Evolutionary conservation across 2,329 filamentous ascomycete species (phyloP).

Genomic region (Mycosphaerella arachidis): DNA sequence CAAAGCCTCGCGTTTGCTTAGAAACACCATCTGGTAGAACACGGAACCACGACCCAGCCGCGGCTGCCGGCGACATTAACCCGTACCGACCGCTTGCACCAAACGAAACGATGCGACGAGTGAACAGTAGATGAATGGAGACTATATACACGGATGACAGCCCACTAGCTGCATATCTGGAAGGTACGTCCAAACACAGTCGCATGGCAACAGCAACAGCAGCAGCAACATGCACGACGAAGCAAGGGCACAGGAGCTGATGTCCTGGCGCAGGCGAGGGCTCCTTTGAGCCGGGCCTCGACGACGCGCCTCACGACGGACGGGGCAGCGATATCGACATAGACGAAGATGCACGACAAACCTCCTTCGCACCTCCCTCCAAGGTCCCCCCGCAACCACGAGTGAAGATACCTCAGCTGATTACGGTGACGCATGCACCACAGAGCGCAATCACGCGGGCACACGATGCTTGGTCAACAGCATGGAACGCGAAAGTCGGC

Average conservation of each 20-base stretch:
- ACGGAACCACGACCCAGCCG: neutral
- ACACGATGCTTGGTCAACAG: slow-evolving; percentile 50
- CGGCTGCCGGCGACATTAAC: neutral
- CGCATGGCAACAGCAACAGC: neutral
- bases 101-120: neutral
- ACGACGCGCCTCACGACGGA: slow-evolving; percentile 13
- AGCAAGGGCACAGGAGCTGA: slow-evolving; percentile 1
- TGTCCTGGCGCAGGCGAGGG: slow-evolving; percentile 26
- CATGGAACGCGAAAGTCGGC: slow-evolving; percentile 67
- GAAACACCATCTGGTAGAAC: neutral
- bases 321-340: slow-evolving; percentile 6
- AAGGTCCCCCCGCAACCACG: slow-evolving; percentile 13
- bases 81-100: neutral
- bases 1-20: neutral
- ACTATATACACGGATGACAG: slow-evolving; percentile 80
- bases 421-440: slow-evolving; percentile 5
- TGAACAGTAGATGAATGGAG: slow-evolving; percentile 61
- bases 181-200: slow-evolving; percentile 58
- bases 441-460: slow-evolving; percentile 35
- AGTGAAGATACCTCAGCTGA: slow-evolving; percentile 14
- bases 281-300: slow-evolving; percentile 24
- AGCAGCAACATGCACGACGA: slow-evolving; percentile 1
- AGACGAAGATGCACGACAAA: slow-evolving; percentile 3
- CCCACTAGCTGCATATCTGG: slow-evolving; percentile 82
- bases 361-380: slow-evolving; percentile 35